Evolutionary conservation across 331 rosid genomes (phyloP), one percentile per base, ranked within the genome.

Genomic region (Acacia concinna): DNA sequence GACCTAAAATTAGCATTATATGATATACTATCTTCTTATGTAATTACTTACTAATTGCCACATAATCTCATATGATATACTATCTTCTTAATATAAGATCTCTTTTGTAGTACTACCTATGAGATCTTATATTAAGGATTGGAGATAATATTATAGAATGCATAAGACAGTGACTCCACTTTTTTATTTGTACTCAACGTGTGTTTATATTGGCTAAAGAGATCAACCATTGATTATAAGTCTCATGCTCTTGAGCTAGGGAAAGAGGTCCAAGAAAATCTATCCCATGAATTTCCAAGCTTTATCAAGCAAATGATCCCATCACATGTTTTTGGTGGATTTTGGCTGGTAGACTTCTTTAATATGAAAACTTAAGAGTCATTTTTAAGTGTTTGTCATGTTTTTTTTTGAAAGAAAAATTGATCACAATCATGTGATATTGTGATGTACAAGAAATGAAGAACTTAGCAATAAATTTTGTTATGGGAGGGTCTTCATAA

Each of bases 401-500:
- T 1, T 7, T 8, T 17, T 49, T 8, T 12, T 14, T 44, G 51
- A 4, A 18, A 32, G 3, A 30, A 57, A 31, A n/a, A n/a, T n/a
- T n/a, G n/a, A n/a, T n/a, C n/a, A n/a, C n/a, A n/a, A n/a, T n/a
- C n/a, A n/a, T n/a, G n/a, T n/a, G n/a, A n/a, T n/a, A n/a, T n/a
- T n/a, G n/a, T n/a, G n/a, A n/a, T n/a, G n/a, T n/a, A n/a, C n/a
- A n/a, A n/a, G n/a, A n/a, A n/a, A n/a, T n/a, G n/a, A n/a, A n/a
- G n/a, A n/a, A n/a, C n/a, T n/a, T n/a, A n/a, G n/a, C n/a, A n/a
- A n/a, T 35, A 43, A 59, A 3, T 64, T 77, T 67, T 43, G 28
- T 76, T 4, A 79, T 82, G n/a, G 78, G 41, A 91, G 97, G 94
- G 89, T 77, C 90, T 89, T 74, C 85, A 92, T 2, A 86, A 37